Evolutionary conservation across 2,329 filamentous ascomycete genomes (phyloP).

Genomic region (Stagonosporopsis vannaccii): DNA sequence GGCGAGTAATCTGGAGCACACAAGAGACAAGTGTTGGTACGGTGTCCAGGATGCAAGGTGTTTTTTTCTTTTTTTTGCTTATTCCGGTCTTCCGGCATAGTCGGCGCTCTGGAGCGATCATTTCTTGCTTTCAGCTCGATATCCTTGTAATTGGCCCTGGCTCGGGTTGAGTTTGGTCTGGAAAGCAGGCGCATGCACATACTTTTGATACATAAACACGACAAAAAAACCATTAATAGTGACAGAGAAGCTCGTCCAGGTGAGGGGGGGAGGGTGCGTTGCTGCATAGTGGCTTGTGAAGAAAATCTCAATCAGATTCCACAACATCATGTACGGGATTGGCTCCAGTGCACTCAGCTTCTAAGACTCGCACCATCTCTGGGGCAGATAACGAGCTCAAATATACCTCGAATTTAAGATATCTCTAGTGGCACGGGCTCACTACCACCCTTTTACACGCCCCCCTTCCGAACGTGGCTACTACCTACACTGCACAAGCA

Average conservation of each 20-base stretch:
- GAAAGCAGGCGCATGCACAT: not conserved
- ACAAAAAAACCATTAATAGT: not conserved
- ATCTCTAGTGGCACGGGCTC: not conserved
- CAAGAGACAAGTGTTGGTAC: not conserved
- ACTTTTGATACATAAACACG: not conserved
- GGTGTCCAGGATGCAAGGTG: not conserved
- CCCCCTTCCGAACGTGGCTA: not conserved
- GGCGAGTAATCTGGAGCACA: not conserved
- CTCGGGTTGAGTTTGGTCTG: not conserved
- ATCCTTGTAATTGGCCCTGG: not conserved
- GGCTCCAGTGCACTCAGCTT: too few relatives aligned
- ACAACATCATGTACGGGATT: not conserved
- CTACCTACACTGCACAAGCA: not conserved
- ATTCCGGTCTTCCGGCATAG: slow-evolving; percentile 4
- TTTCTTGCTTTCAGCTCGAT: slow-evolving; percentile 1
- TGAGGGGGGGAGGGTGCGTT: not conserved
- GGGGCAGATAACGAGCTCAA: not conserved
- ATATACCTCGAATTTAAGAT: not conserved
- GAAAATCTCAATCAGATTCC: not conserved
- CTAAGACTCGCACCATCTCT: too few relatives aligned
- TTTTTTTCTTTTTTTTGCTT: not conserved
- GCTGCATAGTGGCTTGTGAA: not conserved
- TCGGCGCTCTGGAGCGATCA: slow-evolving; percentile 10
- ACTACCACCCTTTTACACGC: not conserved
- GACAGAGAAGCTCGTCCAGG: not conserved